These are phyloP conservation scores for Fagopyrum esculentum DNA, from an alignment of 148 eudicot genomes.

Conservation along the genomic window DNA sequence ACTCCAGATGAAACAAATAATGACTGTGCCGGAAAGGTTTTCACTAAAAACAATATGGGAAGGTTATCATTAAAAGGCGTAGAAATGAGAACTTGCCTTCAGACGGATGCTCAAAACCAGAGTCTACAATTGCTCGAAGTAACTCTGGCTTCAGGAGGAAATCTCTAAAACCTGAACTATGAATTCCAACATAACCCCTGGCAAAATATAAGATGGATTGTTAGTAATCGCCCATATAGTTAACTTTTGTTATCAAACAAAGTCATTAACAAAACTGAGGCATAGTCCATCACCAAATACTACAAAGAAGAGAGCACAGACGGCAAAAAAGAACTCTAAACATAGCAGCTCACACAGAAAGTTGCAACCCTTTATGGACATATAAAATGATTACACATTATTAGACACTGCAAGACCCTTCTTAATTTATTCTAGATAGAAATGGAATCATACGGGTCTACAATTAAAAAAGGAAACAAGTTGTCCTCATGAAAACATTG, in stretches of 20 bases:
- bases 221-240: background rate
- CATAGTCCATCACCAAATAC: background rate
- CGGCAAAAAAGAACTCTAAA: no score
- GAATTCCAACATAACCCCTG: constrained; percentile 56
- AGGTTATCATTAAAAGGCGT: background rate
- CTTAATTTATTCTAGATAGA: no score
- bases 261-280: background rate
- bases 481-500: no score
- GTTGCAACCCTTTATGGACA: background rate
- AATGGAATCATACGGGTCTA: no score
- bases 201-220: background rate
- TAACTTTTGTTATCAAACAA: background rate
- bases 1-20: background rate
- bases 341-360: background rate
- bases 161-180: constrained; percentile 66
- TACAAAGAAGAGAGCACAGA: background rate
- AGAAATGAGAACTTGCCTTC: constrained; percentile 38
- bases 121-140: constrained; percentile 59
- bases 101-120: constrained; percentile 63
- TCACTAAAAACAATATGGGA: background rate
- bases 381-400: no score
- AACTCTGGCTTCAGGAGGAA: constrained; percentile 65
- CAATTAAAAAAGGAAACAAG: no score
- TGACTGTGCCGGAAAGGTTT: background rate
- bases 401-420: no score